Base-by-base conservation (phyloP, 78 protist species). In the Pigoraptor vietnamica region DNA sequence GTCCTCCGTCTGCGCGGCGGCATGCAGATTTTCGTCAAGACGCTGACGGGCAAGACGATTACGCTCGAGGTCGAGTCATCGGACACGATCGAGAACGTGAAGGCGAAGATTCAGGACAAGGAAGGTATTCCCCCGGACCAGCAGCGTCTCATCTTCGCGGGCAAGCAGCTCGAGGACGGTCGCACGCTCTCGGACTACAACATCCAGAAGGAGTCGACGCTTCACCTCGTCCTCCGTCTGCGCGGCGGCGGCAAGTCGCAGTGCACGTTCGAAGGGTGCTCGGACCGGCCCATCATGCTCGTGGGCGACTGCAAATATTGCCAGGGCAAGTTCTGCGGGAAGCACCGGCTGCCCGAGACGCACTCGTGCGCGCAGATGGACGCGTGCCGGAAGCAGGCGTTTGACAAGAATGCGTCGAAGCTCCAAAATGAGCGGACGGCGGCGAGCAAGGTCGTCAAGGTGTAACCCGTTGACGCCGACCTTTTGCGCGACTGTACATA, bases 111-210 rank as follows among this genome's bases (percentile, higher is more conserved):
- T 91, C 99, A 98, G 95, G 99, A 98, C 94, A 98, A 98, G 97
- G 99, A 98, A 90, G 99, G 99, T 67, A 98, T 98, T 90, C 99
- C 99, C 87, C 99, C 99, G 10, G 99, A 98, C 92, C 99, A 98
- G 91, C 99, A 98, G 95, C 94, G 99, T 32, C 95, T 98, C 23
- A 98, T 98, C 90, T 98, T 98, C 90, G 99, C 99, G 1, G 99
- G 99, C 88, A 98, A 97, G 95, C 99, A 98, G 94, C 98, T 99
- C 86, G 99, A 99, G 89, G 99, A 98, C 67, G 99, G 99, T 89
- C 96, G 99, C 86, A 97, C 98, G 40, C 96, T 98, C 0, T 36
- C 95, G 34, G 99, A 98, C 95, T 98, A 98, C 98, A 97, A 98
- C 93, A 98, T 98, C 95, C 99, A 97, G 93, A 97, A 97, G 95